These are phyloP conservation scores for Colletotrichum sp. DNA, from an alignment of 2,329 filamentous ascomycete species.

Conservation along the genomic window DNA sequence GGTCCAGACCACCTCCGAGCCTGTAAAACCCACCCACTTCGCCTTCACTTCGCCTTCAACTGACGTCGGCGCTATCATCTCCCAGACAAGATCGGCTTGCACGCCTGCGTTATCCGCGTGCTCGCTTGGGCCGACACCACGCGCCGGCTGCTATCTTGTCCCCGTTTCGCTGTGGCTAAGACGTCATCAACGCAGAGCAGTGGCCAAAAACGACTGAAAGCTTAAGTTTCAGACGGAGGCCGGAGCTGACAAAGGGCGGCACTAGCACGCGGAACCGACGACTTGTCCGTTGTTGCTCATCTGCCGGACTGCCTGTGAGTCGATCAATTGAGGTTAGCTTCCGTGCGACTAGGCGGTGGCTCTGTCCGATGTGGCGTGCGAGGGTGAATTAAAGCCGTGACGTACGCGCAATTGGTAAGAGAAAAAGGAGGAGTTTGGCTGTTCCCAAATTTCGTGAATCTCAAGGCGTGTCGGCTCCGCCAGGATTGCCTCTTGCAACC, in stretches of 20 bases:
- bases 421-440: not conserved
- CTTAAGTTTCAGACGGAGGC: not conserved
- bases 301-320: not conserved
- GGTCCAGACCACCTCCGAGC: not conserved
- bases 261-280: not conserved
- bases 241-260: not conserved
- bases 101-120: not conserved
- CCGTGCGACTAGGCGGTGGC: not conserved
- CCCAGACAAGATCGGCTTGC: not conserved
- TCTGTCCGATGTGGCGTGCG: not conserved
- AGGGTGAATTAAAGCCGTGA: not conserved
- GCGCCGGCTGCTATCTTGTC: not conserved
- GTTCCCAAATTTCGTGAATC: not conserved
- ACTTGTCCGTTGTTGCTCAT: not conserved
- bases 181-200: not conserved
- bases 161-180: not conserved
- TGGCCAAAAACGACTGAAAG: not conserved
- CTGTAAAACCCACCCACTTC: not conserved
- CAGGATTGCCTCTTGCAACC: not conserved
- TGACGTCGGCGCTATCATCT: not conserved
- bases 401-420: not conserved
- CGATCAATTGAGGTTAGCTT: not conserved
- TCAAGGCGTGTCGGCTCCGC: not conserved
- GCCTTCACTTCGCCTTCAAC: not conserved
- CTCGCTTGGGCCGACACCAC: not conserved